Evolutionary conservation across 805 yeast genomes (phyloP).

Genomic region (Ogataea neopini): DNA sequence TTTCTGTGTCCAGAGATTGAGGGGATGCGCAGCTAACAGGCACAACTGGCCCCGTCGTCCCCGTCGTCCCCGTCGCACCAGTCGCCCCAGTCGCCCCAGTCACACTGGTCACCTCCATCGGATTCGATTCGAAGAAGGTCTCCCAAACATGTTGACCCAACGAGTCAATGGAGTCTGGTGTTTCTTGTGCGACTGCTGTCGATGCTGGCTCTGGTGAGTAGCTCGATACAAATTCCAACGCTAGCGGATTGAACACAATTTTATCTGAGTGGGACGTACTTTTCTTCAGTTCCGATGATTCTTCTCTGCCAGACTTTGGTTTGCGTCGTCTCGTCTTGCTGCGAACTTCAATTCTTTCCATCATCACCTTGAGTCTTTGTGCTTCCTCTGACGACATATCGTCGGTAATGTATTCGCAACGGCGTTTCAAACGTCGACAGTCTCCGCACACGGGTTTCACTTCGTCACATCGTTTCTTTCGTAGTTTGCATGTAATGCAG

Average conservation of each 20-base stretch:
- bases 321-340: conserved; percentile 45
- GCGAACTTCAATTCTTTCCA: conserved; percentile 41
- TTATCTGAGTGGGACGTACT: not conserved
- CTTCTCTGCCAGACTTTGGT: conserved; percentile 18
- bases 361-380: conserved; percentile 36
- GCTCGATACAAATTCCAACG: conserved; percentile 19
- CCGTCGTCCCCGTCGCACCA: not conserved
- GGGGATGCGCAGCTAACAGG: not conserved
- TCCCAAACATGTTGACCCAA: conserved; percentile 13
- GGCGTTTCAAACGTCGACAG: conserved; percentile 45
- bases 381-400: conserved; percentile 45
- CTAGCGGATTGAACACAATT: conserved; percentile 33
- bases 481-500: conserved; percentile 65
- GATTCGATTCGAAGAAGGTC: conserved; percentile 7
- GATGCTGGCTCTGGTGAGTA: not conserved
- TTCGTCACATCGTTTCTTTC: conserved; percentile 63
- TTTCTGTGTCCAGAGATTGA: conserved; percentile 6
- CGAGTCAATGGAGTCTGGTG: not conserved
- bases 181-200: not conserved
- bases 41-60: not conserved
- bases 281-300: not conserved
- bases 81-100: not conserved
- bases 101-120: not conserved
- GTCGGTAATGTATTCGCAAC: conserved; percentile 49
- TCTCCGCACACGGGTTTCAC: conserved; percentile 50